A percentile compares a stretch with the other conserved stretches of the same genome.
Conservation (phyloP, 1,139 yeast genomes). For the Suhomyces ambrosiae region DNA sequence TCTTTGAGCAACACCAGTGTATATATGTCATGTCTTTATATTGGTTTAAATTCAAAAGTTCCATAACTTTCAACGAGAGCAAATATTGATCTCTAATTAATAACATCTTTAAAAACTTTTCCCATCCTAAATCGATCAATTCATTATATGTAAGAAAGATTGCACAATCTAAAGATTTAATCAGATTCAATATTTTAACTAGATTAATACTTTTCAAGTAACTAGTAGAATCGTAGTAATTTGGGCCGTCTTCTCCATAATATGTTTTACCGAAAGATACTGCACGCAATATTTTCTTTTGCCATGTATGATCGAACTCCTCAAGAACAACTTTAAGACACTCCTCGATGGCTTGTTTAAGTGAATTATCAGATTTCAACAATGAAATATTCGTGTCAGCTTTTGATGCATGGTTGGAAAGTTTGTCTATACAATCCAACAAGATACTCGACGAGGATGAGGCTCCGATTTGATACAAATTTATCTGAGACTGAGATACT, state of each 20-base stretch:
- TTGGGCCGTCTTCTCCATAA: conserved; percentile 27
- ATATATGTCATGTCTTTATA: conserved; percentile 62
- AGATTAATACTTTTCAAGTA: conserved; percentile 63
- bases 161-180: conserved; percentile 67
- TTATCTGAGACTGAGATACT: conserved; percentile 60
- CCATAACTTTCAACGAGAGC: conserved; percentile 63
- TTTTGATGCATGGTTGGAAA: conserved; percentile 71
- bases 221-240: conserved; percentile 56
- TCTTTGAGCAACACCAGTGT: conserved; percentile 82
- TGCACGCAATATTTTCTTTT: conserved; percentile 75
- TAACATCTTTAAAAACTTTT: conserved; percentile 58
- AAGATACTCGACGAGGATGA: conserved; percentile 80
- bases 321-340: conserved; percentile 77
- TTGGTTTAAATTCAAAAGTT: conserved; percentile 44
- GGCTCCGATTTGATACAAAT: conserved; percentile 80
- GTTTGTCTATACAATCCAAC: conserved; percentile 77
- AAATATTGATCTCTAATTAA: conserved; percentile 63
- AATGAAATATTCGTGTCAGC: conserved; percentile 74
- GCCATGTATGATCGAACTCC: conserved; percentile 78
- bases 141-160: conserved; percentile 65
- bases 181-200: conserved; percentile 68
- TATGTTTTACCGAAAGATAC: conserved; percentile 87
- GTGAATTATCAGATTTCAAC: conserved; percentile 53
- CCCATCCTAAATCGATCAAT: conserved; percentile 51
- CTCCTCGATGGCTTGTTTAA: conserved; percentile 65